phyloP scores from a whole-genome alignment of 2,329 filamentous ascomycete species.

The Drechslera avenae region DNA sequence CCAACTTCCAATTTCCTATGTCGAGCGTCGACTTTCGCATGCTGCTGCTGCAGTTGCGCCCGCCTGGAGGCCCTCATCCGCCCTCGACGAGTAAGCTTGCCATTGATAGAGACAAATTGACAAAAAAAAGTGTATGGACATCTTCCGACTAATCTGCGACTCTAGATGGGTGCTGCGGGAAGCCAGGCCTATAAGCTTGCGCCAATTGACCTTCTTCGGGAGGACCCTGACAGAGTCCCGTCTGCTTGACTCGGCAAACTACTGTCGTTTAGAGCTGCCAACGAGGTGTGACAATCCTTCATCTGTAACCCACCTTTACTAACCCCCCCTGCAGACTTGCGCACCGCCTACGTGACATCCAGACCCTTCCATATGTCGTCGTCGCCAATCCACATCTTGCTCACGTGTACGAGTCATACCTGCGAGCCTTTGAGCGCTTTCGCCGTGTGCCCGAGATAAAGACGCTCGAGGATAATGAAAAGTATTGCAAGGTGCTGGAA shows the following conservation, averaged over 20 bases:
- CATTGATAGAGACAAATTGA: background rate
- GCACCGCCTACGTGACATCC: slow-evolving; percentile 95
- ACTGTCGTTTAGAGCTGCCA: slow-evolving; percentile 92
- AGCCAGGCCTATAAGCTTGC: slow-evolving; percentile 91
- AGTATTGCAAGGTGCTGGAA: slow-evolving; percentile 79
- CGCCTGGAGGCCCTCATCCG: slow-evolving; percentile 63
- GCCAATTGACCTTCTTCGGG: slow-evolving; percentile 96
- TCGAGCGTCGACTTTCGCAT: slow-evolving; percentile 23
- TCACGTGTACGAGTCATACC: slow-evolving; percentile 95
- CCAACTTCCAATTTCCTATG: background rate
- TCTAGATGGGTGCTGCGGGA: slow-evolving; percentile 88
- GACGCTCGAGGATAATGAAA: slow-evolving; percentile 86
- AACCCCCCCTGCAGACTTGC: slow-evolving; percentile 66
- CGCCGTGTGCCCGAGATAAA: slow-evolving; percentile 83
- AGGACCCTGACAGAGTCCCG: slow-evolving; percentile 88
- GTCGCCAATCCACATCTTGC: slow-evolving; percentile 94
- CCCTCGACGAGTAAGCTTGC: slow-evolving; percentile 62
- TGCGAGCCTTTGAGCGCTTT: slow-evolving; percentile 91
- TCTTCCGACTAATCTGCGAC: background rate
- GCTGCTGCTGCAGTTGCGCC: slow-evolving; percentile 51
- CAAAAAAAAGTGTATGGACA: too few species aligned
- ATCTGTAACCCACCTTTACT: slow-evolving; percentile 8
- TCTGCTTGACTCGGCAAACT: slow-evolving; percentile 93
- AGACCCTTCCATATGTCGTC: slow-evolving; percentile 92
- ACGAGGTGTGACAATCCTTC: slow-evolving; percentile 63